A percentile compares a stretch with the other conserved stretches of the same genome.
Conservation (phyloP, 1,284 basidiomycete genomes). For the Apiotrichum gracile region DNA sequence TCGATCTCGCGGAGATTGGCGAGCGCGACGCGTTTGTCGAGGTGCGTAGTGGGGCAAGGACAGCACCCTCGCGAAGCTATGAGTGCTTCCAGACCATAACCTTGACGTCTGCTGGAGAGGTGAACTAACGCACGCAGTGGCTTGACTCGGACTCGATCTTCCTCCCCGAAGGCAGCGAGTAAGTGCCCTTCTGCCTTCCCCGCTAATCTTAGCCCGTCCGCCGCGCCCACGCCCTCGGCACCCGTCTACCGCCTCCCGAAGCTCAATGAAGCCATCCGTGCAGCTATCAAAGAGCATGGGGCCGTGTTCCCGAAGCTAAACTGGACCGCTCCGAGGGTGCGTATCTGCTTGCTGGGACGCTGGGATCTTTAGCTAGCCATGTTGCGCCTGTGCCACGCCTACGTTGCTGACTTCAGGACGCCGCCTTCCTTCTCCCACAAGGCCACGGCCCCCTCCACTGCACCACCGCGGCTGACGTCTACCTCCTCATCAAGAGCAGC, state of each 20-base stretch:
- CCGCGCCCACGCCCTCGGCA: not conserved
- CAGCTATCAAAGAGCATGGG: constrained; percentile 59
- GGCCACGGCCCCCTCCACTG: constrained; percentile 80
- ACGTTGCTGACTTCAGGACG: constrained; percentile 57
- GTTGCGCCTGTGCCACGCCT: not conserved
- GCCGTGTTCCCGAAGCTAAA: constrained; percentile 94
- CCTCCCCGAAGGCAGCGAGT: constrained; percentile 55
- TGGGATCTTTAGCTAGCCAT: not conserved
- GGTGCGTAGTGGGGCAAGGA: too few species aligned
- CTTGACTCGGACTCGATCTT: constrained; percentile 27
- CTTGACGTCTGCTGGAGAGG: constrained; percentile 21
- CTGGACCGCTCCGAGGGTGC: constrained; percentile 80
- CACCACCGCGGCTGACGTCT: constrained; percentile 80
- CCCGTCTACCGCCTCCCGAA: constrained; percentile 57
- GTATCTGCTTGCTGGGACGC: constrained; percentile 18
- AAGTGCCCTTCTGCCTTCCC: not conserved
- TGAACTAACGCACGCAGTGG: constrained; percentile 13
- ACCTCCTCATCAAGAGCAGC: constrained; percentile 85
- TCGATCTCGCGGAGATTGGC: constrained; percentile 73
- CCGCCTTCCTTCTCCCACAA: constrained; percentile 76
- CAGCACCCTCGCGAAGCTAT: too few species aligned
- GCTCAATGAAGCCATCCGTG: constrained; percentile 66
- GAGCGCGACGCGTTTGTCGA: constrained; percentile 77
- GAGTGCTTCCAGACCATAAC: too few species aligned
- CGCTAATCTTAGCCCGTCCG: not conserved